A percentile compares a stretch with the other conserved stretches of the same genome.
Conservation (phyloP, 768 basidiomycete species). For the Rhodotorula paludigena region DNA sequence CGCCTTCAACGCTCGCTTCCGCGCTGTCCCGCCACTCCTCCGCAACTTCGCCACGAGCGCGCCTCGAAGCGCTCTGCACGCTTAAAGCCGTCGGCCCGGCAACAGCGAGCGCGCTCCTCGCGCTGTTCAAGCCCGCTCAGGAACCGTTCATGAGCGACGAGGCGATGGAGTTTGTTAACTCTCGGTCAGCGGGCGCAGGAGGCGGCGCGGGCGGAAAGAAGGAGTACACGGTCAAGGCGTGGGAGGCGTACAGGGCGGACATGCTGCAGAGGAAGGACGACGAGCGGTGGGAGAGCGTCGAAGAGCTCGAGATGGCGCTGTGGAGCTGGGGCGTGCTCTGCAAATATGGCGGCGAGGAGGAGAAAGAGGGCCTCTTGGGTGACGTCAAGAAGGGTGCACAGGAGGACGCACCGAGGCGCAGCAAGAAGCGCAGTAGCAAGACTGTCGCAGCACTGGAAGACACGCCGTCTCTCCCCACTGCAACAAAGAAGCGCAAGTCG, state of each 20-base stretch:
- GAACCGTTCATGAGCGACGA: slow-evolving; percentile 34
- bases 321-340: slow-evolving; percentile 23
- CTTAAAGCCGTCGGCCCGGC: slow-evolving; percentile 39
- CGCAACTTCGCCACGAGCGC: neutral
- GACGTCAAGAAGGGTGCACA: neutral
- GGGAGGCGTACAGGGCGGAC: slow-evolving; percentile 6
- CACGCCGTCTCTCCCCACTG: too few relatives aligned
- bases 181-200: neutral
- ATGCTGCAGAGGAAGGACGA: slow-evolving; percentile 17
- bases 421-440: neutral
- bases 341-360: neutral
- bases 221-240: slow-evolving; percentile 32
- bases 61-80: slow-evolving; percentile 11
- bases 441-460: neutral
- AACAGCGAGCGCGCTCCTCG: slow-evolving; percentile 37
- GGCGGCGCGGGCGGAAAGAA: slow-evolving; percentile 6
- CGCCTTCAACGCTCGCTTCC: slow-evolving; percentile 10
- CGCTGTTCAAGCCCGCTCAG: neutral
- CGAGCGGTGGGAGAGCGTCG: slow-evolving; percentile 20
- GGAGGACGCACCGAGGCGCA: neutral
- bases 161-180: slow-evolving; percentile 2
- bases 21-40: neutral
- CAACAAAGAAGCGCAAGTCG: slow-evolving; percentile 18
- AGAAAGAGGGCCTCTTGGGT: neutral
- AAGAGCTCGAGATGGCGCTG: slow-evolving; percentile 27